Conservation (phyloP, 805 yeast species). For the Wickerhamiella hasegawae region DNA sequence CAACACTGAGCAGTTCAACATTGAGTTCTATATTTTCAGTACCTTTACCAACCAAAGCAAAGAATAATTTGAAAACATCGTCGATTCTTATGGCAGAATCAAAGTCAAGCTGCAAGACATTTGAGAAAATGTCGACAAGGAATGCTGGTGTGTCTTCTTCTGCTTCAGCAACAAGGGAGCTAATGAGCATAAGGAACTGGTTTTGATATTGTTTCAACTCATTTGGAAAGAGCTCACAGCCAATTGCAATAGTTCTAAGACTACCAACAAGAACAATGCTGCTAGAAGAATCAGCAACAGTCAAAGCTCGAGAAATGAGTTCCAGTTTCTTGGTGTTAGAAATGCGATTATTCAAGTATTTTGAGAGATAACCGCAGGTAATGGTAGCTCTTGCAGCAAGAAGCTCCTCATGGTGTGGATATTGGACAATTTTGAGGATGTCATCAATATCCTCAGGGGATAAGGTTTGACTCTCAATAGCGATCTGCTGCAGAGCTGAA, state of each 20-base stretch:
- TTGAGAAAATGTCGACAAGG: slow-evolving; percentile 51
- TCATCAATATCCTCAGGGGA: slow-evolving; percentile 1
- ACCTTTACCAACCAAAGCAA: slow-evolving; percentile 53
- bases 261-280: slow-evolving; percentile 7
- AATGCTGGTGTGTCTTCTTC: slow-evolving; percentile 70
- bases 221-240: slow-evolving; percentile 8
- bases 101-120: slow-evolving; percentile 36
- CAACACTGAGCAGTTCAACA: slow-evolving; percentile 51
- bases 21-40: slow-evolving; percentile 58
- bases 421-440: background rate
- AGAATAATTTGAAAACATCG: slow-evolving; percentile 36
- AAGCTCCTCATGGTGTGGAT: slow-evolving; percentile 3
- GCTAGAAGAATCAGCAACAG: slow-evolving; percentile 4
- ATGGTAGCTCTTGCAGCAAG: slow-evolving; percentile 12
- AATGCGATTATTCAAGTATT: slow-evolving; percentile 7
- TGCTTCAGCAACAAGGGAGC: slow-evolving; percentile 37
- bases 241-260: slow-evolving; percentile 6
- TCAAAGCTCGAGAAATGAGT: slow-evolving; percentile 8
- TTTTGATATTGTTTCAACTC: slow-evolving; percentile 15
- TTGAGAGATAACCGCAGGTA: slow-evolving; percentile 12
- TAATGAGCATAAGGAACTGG: slow-evolving; percentile 24
- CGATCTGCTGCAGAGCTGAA: slow-evolving; percentile 10
- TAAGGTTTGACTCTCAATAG: slow-evolving; percentile 7
- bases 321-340: slow-evolving; percentile 6
- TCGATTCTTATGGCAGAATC: slow-evolving; percentile 19